Evolutionary conservation across 495 filamentous ascomycete species (phyloP).

Genomic region (Gamarada debralockiae): DNA sequence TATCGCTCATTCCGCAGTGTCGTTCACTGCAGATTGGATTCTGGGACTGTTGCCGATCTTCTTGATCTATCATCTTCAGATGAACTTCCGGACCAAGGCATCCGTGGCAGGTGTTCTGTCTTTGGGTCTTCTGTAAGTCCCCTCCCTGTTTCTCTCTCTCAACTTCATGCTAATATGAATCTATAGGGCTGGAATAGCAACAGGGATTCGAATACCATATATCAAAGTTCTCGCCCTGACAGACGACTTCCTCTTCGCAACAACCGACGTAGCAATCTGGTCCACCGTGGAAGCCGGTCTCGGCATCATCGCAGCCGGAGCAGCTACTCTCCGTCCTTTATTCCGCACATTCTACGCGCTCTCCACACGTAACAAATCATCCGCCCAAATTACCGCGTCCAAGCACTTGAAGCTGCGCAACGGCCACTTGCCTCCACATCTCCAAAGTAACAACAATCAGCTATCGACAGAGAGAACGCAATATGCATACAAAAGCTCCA

Average conservation of each 20-base stretch:
- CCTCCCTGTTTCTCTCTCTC: background rate
- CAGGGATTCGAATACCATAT: slow-evolving; percentile 37
- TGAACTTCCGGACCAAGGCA: slow-evolving; percentile 31
- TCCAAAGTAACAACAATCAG: too few relatives aligned
- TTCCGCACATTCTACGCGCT: slow-evolving; percentile 18
- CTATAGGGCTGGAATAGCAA: slow-evolving; percentile 33
- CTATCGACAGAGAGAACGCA: too few relatives aligned
- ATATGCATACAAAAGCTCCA: too few relatives aligned
- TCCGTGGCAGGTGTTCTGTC: slow-evolving; percentile 31
- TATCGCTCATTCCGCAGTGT: slow-evolving; percentile 34
- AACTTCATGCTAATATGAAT: background rate
- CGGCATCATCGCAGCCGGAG: slow-evolving; percentile 29
- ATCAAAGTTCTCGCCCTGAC: slow-evolving; percentile 26
- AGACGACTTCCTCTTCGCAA: slow-evolving; percentile 23
- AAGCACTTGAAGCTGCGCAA: too few relatives aligned
- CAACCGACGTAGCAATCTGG: slow-evolving; percentile 29
- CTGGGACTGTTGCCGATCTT: slow-evolving; percentile 39
- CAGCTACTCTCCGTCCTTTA: slow-evolving; percentile 28
- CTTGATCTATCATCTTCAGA: slow-evolving; percentile 37
- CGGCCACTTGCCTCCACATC: background rate
- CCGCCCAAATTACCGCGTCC: background rate
- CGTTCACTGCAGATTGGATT: slow-evolving; percentile 35
- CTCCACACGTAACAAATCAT: background rate
- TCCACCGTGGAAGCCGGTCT: slow-evolving; percentile 31
- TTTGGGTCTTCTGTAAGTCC: slow-evolving; percentile 31